Base-by-base conservation (phyloP, 2,329 filamentous ascomycete genomes). In the Colletotrichum somersetense region DNA sequence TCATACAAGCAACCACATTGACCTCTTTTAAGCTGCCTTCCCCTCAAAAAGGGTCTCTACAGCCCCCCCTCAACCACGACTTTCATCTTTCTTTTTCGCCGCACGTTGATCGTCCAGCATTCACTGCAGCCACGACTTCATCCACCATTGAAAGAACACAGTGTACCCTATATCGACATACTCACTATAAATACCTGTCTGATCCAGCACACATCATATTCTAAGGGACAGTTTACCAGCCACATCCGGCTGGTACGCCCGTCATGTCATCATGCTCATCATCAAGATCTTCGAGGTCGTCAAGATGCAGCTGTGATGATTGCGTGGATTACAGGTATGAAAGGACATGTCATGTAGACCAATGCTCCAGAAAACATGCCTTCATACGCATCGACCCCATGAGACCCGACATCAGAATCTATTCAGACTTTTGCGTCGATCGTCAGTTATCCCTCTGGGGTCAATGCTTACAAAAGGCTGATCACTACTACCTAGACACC, bases 391-490 rank as follows among this genome's bases (percentile, higher is more conserved):
- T 55, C 42, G 70, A 68, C 20, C 52, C 59, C 8, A 10, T 30
- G 2, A 42, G 62, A 35, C 58, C 59, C 10, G 55, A 68, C 14
- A 55, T 69, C 55, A 65, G 55, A 23, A 40, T 72, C 40, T 72
- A 72, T 55, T 72, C 70, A 1, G 70, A 72, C 11, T 72, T 70
- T 20, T 72, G 69, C 38, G 69, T 69, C 3, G 70, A 72, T 30
- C 70, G 70, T 70, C 18, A 61, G 70, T 65, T 6, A 16, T 23
- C 0, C 1, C 2, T 4, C 5, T 10, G 12, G 1, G 8, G 23
- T 42, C n/a, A 6, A 35, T 1, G 4, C 14, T 3, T 62, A 1
- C 14, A 7, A 8, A 2, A 61, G 18, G 23, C 67, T 69, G 20
- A 66, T 23, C 20, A 3, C 0, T 20, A 57, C 42, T 14, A 16